phyloP scores from a whole-genome alignment of 805 yeast species.

The Maudiozyma bulderi region DNA sequence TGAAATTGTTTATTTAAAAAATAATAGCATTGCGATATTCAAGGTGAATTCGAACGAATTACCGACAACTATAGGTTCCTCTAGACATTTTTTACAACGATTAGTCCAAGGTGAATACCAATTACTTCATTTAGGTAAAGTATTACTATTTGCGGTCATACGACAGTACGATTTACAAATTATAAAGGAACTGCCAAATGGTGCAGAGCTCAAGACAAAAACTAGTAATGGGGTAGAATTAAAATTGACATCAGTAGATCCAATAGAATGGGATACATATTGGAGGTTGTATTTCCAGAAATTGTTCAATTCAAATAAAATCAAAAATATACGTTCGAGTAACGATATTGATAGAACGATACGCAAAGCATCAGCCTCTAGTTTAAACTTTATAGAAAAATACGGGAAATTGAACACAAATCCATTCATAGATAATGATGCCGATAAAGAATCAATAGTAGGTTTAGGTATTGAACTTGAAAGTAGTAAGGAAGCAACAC shows the following conservation, averaged over 20 bases:
- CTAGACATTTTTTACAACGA: slow-evolving; percentile 5
- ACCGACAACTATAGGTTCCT: slow-evolving; percentile 3
- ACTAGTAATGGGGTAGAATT: slow-evolving; percentile 15
- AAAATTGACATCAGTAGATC: slow-evolving; percentile 12
- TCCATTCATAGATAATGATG: not conserved
- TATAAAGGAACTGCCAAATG: slow-evolving; percentile 1
- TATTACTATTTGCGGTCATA: slow-evolving; percentile 20
- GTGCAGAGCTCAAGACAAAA: slow-evolving; percentile 11
- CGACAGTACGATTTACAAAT: slow-evolving; percentile 15
- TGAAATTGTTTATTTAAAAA: slow-evolving; percentile 16
- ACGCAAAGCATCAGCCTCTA: not conserved
- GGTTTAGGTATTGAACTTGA: not conserved
- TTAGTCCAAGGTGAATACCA: slow-evolving; percentile 8
- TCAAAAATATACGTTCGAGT: not conserved
- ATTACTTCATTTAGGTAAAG: slow-evolving; percentile 15
- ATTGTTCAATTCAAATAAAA: slow-evolving; percentile 7
- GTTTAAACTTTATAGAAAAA: not conserved
- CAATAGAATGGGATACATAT: slow-evolving; percentile 18
- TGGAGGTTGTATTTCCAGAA: slow-evolving; percentile 17
- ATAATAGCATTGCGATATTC: slow-evolving; percentile 19
- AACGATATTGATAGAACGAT: not conserved
- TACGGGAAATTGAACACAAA: not conserved
- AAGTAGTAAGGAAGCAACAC: not conserved
- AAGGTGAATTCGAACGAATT: slow-evolving; percentile 14
- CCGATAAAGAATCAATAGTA: not conserved